phyloP scores from a whole-genome alignment of 2,329 filamentous ascomycete genomes.

The Aspergillus sp. region DNA sequence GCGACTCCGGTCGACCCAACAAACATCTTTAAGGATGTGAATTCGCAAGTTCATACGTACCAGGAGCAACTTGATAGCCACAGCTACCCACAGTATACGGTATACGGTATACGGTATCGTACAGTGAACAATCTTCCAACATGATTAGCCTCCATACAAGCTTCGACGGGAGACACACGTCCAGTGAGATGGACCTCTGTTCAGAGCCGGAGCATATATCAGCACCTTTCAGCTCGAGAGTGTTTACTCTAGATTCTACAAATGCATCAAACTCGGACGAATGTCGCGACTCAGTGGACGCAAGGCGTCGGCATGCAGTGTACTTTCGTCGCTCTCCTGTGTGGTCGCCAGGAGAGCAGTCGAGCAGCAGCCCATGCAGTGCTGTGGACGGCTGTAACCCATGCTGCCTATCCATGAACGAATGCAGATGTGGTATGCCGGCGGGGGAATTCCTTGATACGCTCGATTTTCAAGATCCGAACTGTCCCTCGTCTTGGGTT shows the following conservation, averaged over 20 bases:
- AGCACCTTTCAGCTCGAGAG: background rate
- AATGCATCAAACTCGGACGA: conserved; percentile 11
- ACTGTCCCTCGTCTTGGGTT: background rate
- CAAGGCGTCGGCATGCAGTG: conserved; percentile 28
- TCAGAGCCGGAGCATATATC: no score
- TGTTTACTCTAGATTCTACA: background rate
- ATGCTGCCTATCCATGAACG: background rate
- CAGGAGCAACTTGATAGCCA: no score
- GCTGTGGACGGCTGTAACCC: background rate
- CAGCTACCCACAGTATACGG: no score
- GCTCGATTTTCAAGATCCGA: background rate
- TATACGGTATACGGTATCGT: no score
- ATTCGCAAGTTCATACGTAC: no score
- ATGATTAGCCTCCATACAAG: conserved; percentile 1
- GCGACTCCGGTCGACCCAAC: no score
- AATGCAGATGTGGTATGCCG: background rate
- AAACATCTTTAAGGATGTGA: no score
- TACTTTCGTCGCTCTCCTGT: conserved; percentile 33
- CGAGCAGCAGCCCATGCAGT: conserved; percentile 1
- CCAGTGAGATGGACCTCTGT: no score
- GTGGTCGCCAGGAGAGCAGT: conserved; percentile 16
- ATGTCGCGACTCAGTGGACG: conserved; percentile 21
- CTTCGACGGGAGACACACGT: no score
- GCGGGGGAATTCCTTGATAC: background rate
- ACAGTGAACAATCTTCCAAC: background rate